Evolutionary conservation across 352 stramenopile genomes (phyloP).

Genomic region (Globisporangium paddicum): DNA sequence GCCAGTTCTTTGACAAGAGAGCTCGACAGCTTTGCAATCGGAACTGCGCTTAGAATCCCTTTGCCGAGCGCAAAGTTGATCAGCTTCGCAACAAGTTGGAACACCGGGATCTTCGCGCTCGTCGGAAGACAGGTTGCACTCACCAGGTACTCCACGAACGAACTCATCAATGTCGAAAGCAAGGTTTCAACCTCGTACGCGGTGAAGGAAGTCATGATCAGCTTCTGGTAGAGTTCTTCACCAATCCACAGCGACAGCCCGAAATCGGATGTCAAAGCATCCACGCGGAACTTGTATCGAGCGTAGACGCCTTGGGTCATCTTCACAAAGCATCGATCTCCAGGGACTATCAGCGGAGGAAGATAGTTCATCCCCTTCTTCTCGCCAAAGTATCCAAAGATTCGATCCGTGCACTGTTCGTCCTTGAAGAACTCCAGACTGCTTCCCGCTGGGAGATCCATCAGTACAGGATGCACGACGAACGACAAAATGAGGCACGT

Average conservation of each 20-base stretch:
- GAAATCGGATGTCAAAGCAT: conserved; percentile 63
- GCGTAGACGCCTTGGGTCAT: conserved; percentile 59
- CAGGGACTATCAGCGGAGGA: conserved; percentile 49
- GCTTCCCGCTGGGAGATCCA: conserved; percentile 67
- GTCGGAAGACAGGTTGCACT: conserved; percentile 29
- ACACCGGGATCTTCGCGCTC: conserved; percentile 44
- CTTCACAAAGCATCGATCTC: conserved; percentile 61
- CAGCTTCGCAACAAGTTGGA: conserved; percentile 52
- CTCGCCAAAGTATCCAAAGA: conserved; percentile 77
- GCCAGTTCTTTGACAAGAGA: conserved; percentile 43
- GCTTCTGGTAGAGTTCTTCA: conserved; percentile 61
- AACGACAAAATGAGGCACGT: conserved; percentile 79
- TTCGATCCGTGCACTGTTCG: conserved; percentile 45
- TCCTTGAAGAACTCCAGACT: conserved; percentile 73
- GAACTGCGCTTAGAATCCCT: conserved; percentile 45
- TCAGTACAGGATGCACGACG: conserved; percentile 67
- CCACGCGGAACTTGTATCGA: conserved; percentile 78
- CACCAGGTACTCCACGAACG: conserved; percentile 45
- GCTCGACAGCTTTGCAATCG: conserved; percentile 49
- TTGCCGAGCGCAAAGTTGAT: conserved; percentile 62
- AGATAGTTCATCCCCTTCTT: conserved; percentile 67
- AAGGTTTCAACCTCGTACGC: conserved; percentile 62
- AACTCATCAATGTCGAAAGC: conserved; percentile 40
- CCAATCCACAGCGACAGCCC: conserved; percentile 68
- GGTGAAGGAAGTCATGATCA: conserved; percentile 42